These are phyloP conservation scores for Sparassis latifolia DNA, from an alignment of 1,284 basidiomycete species.

Conservation along the genomic window DNA sequence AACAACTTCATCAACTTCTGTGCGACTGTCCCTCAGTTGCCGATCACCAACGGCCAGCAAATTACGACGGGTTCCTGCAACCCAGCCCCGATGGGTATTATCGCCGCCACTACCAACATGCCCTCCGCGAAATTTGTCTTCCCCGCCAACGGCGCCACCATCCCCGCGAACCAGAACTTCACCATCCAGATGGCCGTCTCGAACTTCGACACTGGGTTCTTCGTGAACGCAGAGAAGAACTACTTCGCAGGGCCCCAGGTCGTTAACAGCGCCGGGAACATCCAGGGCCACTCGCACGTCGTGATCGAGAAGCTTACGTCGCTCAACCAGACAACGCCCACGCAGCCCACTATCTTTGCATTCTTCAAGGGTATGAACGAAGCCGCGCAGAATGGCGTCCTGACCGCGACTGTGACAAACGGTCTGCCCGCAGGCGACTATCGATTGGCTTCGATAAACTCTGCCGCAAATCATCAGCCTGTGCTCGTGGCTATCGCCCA, in stretches of 20 bases:
- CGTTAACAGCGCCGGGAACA: conserved; percentile 30
- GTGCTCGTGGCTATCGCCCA: conserved; percentile 53
- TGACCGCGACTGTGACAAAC: conserved; percentile 39
- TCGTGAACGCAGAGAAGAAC: conserved; percentile 45
- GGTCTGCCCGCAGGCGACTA: conserved; percentile 55
- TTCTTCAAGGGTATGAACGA: conserved; percentile 61
- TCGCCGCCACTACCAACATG: conserved; percentile 42
- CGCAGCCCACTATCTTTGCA: conserved; percentile 44
- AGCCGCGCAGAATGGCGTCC: conserved; percentile 37
- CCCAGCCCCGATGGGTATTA: conserved; percentile 46
- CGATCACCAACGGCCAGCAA: conserved; percentile 56
- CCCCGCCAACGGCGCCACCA: conserved; percentile 40
- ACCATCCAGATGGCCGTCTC: conserved; percentile 40
- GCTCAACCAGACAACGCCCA: conserved; percentile 36
- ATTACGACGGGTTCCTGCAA: conserved; percentile 56
- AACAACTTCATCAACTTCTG: conserved; percentile 78
- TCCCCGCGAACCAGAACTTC: conserved; percentile 43
- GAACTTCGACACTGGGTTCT: conserved; percentile 42
- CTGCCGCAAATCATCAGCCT: conserved; percentile 49
- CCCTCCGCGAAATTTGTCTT: conserved; percentile 47
- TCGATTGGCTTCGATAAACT: conserved; percentile 45
- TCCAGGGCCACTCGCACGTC: conserved; percentile 55
- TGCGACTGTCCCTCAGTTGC: conserved; percentile 40
- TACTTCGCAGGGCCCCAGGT: conserved; percentile 47
- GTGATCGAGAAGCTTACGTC: conserved; percentile 43